These are phyloP conservation scores for Aspergillus tamarii DNA, from an alignment of 2,329 filamentous ascomycete species.

Conservation along the genomic window DNA sequence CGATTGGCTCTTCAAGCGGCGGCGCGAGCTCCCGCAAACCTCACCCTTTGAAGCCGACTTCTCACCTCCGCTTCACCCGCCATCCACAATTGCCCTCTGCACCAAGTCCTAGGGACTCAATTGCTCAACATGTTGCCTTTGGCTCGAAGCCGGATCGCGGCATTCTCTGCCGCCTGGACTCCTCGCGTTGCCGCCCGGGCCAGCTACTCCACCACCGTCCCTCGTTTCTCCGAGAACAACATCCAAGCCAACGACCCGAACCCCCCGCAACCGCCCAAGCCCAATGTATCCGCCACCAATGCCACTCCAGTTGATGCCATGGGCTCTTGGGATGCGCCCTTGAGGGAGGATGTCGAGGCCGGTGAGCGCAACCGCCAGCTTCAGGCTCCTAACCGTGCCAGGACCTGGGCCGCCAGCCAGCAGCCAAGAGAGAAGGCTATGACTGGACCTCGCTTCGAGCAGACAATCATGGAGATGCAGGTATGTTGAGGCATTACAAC, in stretches of 20 bases:
- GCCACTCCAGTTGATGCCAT: slow-evolving; percentile 55
- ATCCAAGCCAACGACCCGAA: slow-evolving; percentile 63
- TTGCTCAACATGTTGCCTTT: slow-evolving; percentile 49
- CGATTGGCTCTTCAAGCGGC: slow-evolving; percentile 29
- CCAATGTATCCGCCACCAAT: slow-evolving; percentile 65
- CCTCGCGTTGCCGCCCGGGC: slow-evolving; percentile 37
- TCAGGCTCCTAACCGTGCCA: slow-evolving; percentile 85
- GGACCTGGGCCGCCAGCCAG: slow-evolving; percentile 85
- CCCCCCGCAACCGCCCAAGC: slow-evolving; percentile 49
- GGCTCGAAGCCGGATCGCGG: slow-evolving; percentile 50
- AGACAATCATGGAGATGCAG: slow-evolving; percentile 92
- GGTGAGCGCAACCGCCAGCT: slow-evolving; percentile 61
- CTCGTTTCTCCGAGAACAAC: slow-evolving; percentile 45
- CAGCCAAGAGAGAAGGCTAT: slow-evolving; percentile 79
- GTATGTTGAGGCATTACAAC: slow-evolving; percentile 55
- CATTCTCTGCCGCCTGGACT: slow-evolving; percentile 45
- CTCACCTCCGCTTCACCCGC: slow-evolving; percentile 22
- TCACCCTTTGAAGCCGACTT: slow-evolving; percentile 32
- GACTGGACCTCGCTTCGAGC: slow-evolving; percentile 93
- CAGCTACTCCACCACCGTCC: slow-evolving; percentile 48
- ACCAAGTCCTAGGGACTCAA: slow-evolving; percentile 23
- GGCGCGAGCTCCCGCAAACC: slow-evolving; percentile 35
- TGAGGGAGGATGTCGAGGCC: slow-evolving; percentile 60
- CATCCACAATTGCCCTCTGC: slow-evolving; percentile 16
- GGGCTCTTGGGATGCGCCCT: slow-evolving; percentile 52